phyloP scores from a whole-genome alignment of 106 monocot genomes.

The Acorus calamus region DNA sequence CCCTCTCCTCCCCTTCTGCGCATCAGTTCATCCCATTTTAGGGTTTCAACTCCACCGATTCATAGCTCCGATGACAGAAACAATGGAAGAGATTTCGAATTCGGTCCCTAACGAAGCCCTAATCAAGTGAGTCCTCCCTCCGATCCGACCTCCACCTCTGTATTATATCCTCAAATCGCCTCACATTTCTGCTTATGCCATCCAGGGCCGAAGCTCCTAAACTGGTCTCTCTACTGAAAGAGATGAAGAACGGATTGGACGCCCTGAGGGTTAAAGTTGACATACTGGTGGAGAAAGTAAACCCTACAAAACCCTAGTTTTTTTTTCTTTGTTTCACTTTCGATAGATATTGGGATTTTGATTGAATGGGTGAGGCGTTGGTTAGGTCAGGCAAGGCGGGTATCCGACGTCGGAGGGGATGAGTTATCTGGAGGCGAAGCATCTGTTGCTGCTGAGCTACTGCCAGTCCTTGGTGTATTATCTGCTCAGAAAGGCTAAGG shows the following conservation, averaged over 20 bases:
- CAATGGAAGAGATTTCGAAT: too few species aligned
- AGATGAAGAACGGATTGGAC: conserved; percentile 72
- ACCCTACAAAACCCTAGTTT: neutral
- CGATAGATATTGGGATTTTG: neutral
- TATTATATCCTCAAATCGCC: too few species aligned
- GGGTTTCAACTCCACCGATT: too few species aligned
- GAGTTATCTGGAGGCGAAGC: conserved; percentile 80
- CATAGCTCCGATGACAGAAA: too few species aligned
- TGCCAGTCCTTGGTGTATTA: conserved; percentile 89
- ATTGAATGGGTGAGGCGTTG: neutral
- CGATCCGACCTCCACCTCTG: too few species aligned
- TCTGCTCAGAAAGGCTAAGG: conserved; percentile 72
- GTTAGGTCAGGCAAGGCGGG: conserved; percentile 60
- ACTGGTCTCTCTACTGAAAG: conserved; percentile 45
- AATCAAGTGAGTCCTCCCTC: too few species aligned
- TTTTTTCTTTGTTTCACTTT: neutral
- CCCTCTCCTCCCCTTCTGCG: too few species aligned
- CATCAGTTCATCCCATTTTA: too few species aligned
- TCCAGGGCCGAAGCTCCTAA: conserved; percentile 37
- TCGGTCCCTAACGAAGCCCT: too few species aligned
- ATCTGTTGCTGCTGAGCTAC: conserved; percentile 65
- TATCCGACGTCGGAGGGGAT: conserved; percentile 76
- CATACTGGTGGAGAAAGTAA: conserved; percentile 41
- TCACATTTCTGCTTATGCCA: neutral
- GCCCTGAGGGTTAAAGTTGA: conserved; percentile 45